These are phyloP conservation scores for Suillus sp. DNA, from an alignment of 768 basidiomycete species.

Conservation along the genomic window DNA sequence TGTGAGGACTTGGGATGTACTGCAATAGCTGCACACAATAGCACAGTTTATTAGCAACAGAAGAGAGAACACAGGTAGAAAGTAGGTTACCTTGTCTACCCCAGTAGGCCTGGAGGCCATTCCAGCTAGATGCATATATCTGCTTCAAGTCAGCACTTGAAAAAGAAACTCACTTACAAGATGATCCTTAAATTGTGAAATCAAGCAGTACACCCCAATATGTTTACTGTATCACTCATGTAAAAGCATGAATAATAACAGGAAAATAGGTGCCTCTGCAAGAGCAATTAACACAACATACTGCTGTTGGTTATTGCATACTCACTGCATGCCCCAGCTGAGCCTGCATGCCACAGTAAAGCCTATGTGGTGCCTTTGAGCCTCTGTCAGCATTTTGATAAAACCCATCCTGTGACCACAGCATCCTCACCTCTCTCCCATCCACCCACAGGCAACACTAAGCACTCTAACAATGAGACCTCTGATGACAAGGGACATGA, in stretches of 20 bases:
- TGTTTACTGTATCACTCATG: not conserved
- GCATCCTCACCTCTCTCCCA: conserved; percentile 24
- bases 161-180: conserved; percentile 5
- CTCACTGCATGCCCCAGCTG: conserved; percentile 23
- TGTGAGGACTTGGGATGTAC: not conserved
- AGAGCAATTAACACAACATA: not conserved
- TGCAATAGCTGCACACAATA: not conserved
- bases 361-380: conserved; percentile 20
- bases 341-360: conserved; percentile 23
- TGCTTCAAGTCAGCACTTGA: not conserved
- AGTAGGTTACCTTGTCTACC: conserved; percentile 21
- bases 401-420: not conserved
- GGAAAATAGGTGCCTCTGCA: conserved; percentile 5
- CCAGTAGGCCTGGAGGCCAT: conserved; percentile 26
- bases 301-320: too few species aligned
- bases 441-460: conserved; percentile 25
- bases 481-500: conserved; percentile 19
- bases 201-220: not conserved
- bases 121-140: conserved; percentile 17
- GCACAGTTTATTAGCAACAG: not conserved
- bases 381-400: conserved; percentile 8
- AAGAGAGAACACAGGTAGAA: not conserved
- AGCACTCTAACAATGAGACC: conserved; percentile 18
- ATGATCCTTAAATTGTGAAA: not conserved
- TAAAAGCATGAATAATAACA: not conserved